Conservation (phyloP, 768 basidiomycete species). For the Psilocybe azurescens region DNA sequence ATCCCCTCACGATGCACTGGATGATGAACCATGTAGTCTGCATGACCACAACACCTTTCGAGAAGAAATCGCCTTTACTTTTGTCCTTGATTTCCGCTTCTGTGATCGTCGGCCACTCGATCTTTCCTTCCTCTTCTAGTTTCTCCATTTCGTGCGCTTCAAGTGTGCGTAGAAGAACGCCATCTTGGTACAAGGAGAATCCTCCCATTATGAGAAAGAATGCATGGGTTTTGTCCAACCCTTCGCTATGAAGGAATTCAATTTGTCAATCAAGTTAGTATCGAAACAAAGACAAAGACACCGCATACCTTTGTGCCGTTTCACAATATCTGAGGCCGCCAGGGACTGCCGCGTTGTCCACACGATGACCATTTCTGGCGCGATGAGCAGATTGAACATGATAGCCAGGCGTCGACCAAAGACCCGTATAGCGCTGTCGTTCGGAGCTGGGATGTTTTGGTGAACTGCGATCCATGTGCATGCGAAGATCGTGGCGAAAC, state of each 20-base stretch:
- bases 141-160: conserved; percentile 13
- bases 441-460: too few species aligned
- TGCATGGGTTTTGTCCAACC: conserved; percentile 22
- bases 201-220: conserved; percentile 28
- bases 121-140: conserved; percentile 16
- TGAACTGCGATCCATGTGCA: conserved; percentile 29
- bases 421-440: too few species aligned
- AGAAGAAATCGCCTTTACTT: conserved; percentile 38
- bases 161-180: neutral
- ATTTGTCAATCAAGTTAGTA: neutral
- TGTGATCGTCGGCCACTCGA: conserved; percentile 23
- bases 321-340: conserved; percentile 6
- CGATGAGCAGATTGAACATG: too few species aligned
- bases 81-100: conserved; percentile 27
- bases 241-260: neutral
- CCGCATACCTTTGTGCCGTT: conserved; percentile 6
- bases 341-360: conserved; percentile 20
- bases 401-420: too few species aligned
- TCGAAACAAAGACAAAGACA: neutral
- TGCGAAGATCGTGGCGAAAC: conserved; percentile 25
- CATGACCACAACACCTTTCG: conserved; percentile 36
- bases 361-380: too few species aligned
- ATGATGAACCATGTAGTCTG: conserved; percentile 42
- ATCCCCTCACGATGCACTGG: conserved; percentile 31
- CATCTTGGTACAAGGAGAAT: conserved; percentile 28